These are phyloP conservation scores for Penicillium parvum DNA, from an alignment of 495 filamentous ascomycete species.

Conservation along the genomic window DNA sequence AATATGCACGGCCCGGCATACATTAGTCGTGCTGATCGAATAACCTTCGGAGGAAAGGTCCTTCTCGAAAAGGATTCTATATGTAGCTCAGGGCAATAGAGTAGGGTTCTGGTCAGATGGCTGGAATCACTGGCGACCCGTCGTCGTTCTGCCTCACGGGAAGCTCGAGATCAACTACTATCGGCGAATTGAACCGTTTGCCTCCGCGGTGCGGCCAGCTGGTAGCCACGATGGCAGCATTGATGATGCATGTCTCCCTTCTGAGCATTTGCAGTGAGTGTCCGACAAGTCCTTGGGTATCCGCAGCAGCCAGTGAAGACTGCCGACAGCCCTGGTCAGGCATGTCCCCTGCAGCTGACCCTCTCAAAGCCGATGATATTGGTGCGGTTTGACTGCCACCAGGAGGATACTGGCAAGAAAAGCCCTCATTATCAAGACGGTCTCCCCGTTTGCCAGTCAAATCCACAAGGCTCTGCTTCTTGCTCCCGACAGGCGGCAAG, in stretches of 20 bases:
- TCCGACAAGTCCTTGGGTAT: slow-evolving; percentile 9
- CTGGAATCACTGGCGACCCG: slow-evolving; percentile 2
- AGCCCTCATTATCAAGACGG: slow-evolving; percentile 39
- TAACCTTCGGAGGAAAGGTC: neutral
- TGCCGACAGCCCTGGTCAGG: slow-evolving; percentile 5
- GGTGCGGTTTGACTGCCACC: too few relatives aligned
- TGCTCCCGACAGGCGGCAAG: slow-evolving; percentile 40
- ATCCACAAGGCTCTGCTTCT: slow-evolving; percentile 57
- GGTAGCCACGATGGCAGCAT: slow-evolving; percentile 66
- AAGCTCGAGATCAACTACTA: slow-evolving; percentile 73
- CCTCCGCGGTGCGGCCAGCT: slow-evolving; percentile 58
- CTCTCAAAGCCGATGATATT: slow-evolving; percentile 9
- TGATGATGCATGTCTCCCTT: slow-evolving; percentile 72
- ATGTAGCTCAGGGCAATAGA: neutral
- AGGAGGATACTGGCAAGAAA: slow-evolving; percentile 7
- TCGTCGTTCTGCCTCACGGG: slow-evolving; percentile 49
- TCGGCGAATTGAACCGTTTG: slow-evolving; percentile 66
- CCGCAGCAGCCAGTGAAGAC: slow-evolving; percentile 6
- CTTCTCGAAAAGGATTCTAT: slow-evolving; percentile 5
- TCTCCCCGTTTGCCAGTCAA: slow-evolving; percentile 44
- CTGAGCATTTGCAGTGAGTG: slow-evolving; percentile 40
- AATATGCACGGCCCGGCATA: slow-evolving; percentile 11
- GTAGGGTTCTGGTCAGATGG: slow-evolving; percentile 14
- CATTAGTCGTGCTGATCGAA: slow-evolving; percentile 7
- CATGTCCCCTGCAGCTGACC: slow-evolving; percentile 5